Evolutionary conservation across 169 alveolate species (phyloP).

Genomic region (Theileria luwenshuni): DNA sequence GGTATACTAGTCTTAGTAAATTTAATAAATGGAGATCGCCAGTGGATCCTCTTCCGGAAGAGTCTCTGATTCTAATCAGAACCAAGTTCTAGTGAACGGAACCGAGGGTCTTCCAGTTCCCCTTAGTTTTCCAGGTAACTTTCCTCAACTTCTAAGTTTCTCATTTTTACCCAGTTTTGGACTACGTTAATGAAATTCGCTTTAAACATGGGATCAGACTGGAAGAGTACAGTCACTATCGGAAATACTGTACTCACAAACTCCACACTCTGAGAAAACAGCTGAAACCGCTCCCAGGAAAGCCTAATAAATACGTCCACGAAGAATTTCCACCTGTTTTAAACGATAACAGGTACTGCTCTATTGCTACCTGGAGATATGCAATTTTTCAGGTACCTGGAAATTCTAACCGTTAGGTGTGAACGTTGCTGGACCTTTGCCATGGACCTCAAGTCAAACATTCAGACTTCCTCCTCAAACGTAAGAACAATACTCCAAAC

Average conservation of each 20-base stretch:
- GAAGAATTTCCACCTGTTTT: conserved; percentile 52
- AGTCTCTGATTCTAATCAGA: no score
- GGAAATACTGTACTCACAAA: conserved; percentile 53
- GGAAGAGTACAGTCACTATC: conserved; percentile 66
- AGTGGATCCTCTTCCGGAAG: no score
- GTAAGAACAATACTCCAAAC: not conserved
- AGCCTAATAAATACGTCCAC: conserved; percentile 39
- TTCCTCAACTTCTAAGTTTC: not conserved
- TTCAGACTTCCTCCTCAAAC: conserved; percentile 55
- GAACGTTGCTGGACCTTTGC: conserved; percentile 62
- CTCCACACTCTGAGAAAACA: conserved; percentile 50
- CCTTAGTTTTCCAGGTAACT: conserved; percentile 48
- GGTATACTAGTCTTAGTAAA: not conserved
- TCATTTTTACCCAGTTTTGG: conserved; percentile 35
- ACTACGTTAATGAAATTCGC: conserved; percentile 50
- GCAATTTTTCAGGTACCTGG: conserved; percentile 56
- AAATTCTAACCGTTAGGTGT: conserved; percentile 48
- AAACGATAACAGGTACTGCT: conserved; percentile 46
- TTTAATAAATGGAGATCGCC: no score
- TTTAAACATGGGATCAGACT: conserved; percentile 62
- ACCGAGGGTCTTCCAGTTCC: not conserved
- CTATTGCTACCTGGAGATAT: not conserved
- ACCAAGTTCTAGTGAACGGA: not conserved
- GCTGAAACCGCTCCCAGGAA: conserved; percentile 19
- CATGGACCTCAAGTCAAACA: conserved; percentile 63